A percentile compares a stretch with the other conserved stretches of the same genome.
Conservation (phyloP, 306 rosid genomes). For the Medicago truncatula region DNA sequence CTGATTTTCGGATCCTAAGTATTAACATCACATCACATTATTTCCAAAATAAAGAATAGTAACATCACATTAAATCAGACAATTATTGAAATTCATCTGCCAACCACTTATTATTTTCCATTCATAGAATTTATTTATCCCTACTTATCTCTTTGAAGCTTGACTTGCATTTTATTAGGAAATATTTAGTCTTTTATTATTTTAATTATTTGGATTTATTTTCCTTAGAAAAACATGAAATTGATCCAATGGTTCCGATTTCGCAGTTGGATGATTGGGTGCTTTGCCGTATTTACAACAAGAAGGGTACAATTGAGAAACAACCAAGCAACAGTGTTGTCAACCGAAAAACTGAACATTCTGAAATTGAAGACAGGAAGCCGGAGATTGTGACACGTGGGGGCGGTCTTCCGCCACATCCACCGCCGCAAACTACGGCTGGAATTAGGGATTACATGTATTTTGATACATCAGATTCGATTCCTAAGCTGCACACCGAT, state of each 20-base stretch:
- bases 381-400: constrained; percentile 50
- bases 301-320: constrained; percentile 73
- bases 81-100: not conserved
- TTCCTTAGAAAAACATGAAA: not conserved
- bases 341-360: constrained; percentile 28
- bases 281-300: constrained; percentile 93
- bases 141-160: constrained; percentile 37
- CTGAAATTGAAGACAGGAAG: constrained; percentile 66
- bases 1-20: not conserved
- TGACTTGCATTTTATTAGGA: not conserved
- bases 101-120: constrained; percentile 23
- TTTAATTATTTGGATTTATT: not conserved
- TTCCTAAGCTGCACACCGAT: constrained; percentile 87
- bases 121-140: constrained; percentile 46
- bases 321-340: constrained; percentile 28
- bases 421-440: constrained; percentile 3
- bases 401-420: constrained; percentile 38
- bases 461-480: constrained; percentile 76
- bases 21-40: not conserved
- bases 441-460: constrained; percentile 55
- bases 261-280: constrained; percentile 98
- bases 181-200: not conserved
- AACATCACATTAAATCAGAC: not conserved
- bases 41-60: too few relatives aligned
- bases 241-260: constrained; percentile 49